A percentile compares a stretch with the other conserved stretches of the same genome.
Conservation (phyloP, 345 rosid genomes). For the Hevea brasiliensis region DNA sequence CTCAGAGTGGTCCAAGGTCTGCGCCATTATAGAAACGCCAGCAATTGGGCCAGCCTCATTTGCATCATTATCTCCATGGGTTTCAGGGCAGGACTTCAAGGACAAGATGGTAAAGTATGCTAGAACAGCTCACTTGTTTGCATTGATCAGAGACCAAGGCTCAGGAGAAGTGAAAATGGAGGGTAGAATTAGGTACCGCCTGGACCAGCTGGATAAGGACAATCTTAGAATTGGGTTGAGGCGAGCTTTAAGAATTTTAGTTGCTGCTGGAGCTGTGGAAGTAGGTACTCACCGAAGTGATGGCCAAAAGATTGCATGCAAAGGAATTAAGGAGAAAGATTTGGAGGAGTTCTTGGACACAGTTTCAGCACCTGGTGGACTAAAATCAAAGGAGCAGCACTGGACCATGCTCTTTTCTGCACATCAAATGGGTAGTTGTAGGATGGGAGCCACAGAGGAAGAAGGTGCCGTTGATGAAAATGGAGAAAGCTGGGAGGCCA, state of each 20-base stretch:
- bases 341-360: constrained; percentile 52
- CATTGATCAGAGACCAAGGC: constrained; percentile 42
- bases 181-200: constrained; percentile 40
- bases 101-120: constrained; percentile 51
- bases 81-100: constrained; percentile 59
- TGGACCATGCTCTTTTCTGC: constrained; percentile 52
- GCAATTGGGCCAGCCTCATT: constrained; percentile 62
- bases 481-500: constrained; percentile 64
- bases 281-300: constrained; percentile 71
- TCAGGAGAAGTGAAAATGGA: constrained; percentile 41
- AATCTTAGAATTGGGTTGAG: constrained; percentile 58
- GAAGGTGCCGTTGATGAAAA: constrained; percentile 63
- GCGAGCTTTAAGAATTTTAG: constrained; percentile 56
- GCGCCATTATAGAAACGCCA: constrained; percentile 56
- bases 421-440: constrained; percentile 81
- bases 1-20: constrained; percentile 39
- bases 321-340: constrained; percentile 42
- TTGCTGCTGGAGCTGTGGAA: constrained; percentile 78
- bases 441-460: constrained; percentile 53
- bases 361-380: constrained; percentile 37
- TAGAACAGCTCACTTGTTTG: constrained; percentile 52
- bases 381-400: constrained; percentile 39
- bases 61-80: constrained; percentile 62
- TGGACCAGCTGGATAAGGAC: constrained; percentile 49
- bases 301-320: constrained; percentile 58